Evolutionary conservation across 495 filamentous ascomycete genomes (phyloP).

Genomic region (Penicillium cosmopolitanum): DNA sequence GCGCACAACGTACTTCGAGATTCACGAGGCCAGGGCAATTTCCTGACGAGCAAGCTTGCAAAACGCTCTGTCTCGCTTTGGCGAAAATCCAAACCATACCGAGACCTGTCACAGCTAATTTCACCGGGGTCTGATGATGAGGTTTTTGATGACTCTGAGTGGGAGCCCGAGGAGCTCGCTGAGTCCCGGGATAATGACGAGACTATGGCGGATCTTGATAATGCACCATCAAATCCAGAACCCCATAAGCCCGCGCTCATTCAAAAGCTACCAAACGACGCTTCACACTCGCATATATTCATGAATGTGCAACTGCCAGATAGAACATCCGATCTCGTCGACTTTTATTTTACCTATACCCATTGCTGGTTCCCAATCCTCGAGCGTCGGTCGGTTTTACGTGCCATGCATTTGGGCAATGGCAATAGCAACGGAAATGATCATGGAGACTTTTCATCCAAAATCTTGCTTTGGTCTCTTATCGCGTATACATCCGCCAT

Average conservation of each 20-base stretch:
- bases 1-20: constrained; percentile 41
- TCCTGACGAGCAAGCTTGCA: constrained; percentile 33
- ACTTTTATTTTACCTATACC: constrained; percentile 67
- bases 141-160: constrained; percentile 18
- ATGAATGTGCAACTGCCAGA: constrained; percentile 18
- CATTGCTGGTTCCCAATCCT: constrained; percentile 68
- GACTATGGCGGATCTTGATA: constrained; percentile 6
- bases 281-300: not conserved
- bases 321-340: constrained; percentile 45
- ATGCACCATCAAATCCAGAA: not conserved
- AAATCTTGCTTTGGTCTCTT: constrained; percentile 27
- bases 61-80: constrained; percentile 20
- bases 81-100: constrained; percentile 29
- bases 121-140: constrained; percentile 13
- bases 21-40: constrained; percentile 39
- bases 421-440: not conserved
- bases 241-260: not conserved
- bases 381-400: constrained; percentile 59
- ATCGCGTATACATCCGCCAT: constrained; percentile 20
- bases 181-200: constrained; percentile 9
- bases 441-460: constrained; percentile 23
- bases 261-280: not conserved
- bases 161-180: constrained; percentile 15
- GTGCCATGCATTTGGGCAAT: constrained; percentile 23
- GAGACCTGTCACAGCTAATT: constrained; percentile 23